Percentiles rank a stretch among this genome's conserved stretches.
These are phyloP conservation scores for Trametes polyzona DNA, from an alignment of 1,284 basidiomycete species.

Conservation along the genomic window DNA sequence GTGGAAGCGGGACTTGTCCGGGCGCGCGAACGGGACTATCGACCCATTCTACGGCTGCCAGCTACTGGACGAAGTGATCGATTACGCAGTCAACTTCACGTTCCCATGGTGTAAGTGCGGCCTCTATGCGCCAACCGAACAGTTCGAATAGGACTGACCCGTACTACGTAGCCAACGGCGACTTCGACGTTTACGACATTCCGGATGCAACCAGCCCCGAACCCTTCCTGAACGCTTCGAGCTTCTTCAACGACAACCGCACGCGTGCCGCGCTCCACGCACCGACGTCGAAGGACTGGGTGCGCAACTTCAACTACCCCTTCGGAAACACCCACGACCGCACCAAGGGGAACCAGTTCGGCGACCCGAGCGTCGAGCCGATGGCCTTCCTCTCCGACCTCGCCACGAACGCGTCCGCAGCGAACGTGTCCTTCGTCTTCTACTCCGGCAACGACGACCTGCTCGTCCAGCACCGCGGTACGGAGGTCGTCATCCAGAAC, in stretches of 20 bases:
- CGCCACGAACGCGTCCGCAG: slow-evolving; percentile 32
- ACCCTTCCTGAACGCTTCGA: slow-evolving; percentile 48
- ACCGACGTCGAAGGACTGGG: slow-evolving; percentile 63
- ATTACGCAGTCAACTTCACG: slow-evolving; percentile 40
- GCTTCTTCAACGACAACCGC: slow-evolving; percentile 63
- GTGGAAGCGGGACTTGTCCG: slow-evolving; percentile 32
- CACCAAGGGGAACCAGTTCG: slow-evolving; percentile 30
- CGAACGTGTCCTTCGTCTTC: slow-evolving; percentile 35
- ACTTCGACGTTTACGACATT: slow-evolving; percentile 50
- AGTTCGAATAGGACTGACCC: slow-evolving; percentile 13
- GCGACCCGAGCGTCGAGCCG: slow-evolving; percentile 47
- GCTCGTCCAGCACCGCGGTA: slow-evolving; percentile 36
- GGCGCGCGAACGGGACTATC: slow-evolving; percentile 34
- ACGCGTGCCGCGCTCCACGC: slow-evolving; percentile 66
- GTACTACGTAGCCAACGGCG: no score
- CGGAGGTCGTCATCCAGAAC: slow-evolving; percentile 54
- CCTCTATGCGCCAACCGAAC: not conserved
- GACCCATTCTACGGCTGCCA: slow-evolving; percentile 40
- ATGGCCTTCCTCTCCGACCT: slow-evolving; percentile 38
- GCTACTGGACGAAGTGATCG: slow-evolving; percentile 36
- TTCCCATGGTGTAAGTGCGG: slow-evolving; percentile 67
- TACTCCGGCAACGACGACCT: slow-evolving; percentile 39
- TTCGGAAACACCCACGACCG: slow-evolving; percentile 43
- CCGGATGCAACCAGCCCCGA: slow-evolving; percentile 57
- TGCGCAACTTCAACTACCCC: slow-evolving; percentile 48